Percentiles rank a stretch among this genome's conserved stretches.
Evolutionary conservation across 1,284 basidiomycete species (phyloP).

Genomic region (Golubevia sp.): DNA sequence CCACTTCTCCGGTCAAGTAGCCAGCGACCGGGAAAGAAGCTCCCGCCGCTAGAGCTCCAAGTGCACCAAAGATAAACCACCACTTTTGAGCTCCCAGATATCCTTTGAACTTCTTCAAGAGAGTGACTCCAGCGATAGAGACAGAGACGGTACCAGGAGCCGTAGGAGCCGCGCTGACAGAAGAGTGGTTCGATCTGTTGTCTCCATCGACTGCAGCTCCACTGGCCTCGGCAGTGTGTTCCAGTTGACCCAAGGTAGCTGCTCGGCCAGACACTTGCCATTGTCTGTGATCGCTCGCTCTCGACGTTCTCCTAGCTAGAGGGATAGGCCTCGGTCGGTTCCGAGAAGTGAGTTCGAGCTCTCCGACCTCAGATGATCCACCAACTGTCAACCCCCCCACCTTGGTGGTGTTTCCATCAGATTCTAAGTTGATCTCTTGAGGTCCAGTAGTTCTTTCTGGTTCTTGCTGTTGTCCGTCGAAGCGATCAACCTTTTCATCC

Average conservation of each 20-base stretch:
- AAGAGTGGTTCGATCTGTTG: not conserved
- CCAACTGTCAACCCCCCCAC: constrained; percentile 16
- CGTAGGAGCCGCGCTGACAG: not conserved
- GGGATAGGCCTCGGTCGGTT: not conserved
- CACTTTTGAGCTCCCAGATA: constrained; percentile 2
- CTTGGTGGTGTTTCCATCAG: constrained; percentile 20
- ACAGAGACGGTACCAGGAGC: not conserved
- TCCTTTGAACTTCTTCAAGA: not conserved
- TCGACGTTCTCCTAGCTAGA: not conserved
- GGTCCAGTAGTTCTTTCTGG: not conserved
- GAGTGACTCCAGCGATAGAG: not conserved
- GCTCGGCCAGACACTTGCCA: constrained; percentile 12
- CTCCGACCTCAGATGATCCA: constrained; percentile 16
- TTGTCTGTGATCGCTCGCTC: not conserved
- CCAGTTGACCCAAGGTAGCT: constrained; percentile 15
- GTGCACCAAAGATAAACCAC: not conserved
- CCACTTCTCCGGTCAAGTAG: constrained; percentile 34
- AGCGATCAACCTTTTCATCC: not conserved
- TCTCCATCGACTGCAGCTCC: not conserved
- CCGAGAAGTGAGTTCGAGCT: no score
- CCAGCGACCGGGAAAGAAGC: not conserved
- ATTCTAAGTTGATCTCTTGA: constrained; percentile 1
- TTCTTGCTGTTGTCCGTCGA: not conserved
- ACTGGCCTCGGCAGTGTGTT: constrained; percentile 15
- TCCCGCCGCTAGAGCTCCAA: not conserved